Evolutionary conservation across 2,329 filamentous ascomycete species (phyloP).

Genomic region (Hortaea werneckii): DNA sequence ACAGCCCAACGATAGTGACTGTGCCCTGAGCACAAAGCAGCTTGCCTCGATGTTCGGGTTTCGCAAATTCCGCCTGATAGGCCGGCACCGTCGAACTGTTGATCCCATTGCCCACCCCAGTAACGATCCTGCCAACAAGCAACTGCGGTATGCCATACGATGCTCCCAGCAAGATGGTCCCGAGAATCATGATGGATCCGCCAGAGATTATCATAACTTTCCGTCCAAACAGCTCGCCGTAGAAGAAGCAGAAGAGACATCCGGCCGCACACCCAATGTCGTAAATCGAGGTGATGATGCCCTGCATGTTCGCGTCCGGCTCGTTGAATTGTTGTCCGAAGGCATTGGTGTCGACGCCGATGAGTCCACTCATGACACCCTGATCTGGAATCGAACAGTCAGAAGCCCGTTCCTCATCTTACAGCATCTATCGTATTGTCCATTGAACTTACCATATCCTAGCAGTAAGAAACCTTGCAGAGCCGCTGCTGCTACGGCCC

Average conservation of each 20-base stretch:
- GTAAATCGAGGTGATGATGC: conserved; percentile 3
- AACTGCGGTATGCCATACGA: not conserved
- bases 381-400: not conserved
- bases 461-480: conserved; percentile 7
- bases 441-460: not conserved
- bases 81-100: conserved; percentile 44
- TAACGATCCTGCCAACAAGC: not conserved
- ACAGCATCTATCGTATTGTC: too few species aligned
- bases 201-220: conserved; percentile 2
- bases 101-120: conserved; percentile 21
- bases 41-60: conserved; percentile 40
- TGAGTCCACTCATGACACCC: conserved; percentile 5
- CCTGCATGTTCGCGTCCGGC: conserved; percentile 2
- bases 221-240: not conserved
- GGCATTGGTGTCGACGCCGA: conserved; percentile 5
- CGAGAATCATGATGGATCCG: conserved; percentile 1
- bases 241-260: conserved; percentile 2
- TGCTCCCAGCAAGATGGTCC: not conserved
- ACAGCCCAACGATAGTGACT: conserved; percentile 27
- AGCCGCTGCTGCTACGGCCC: conserved; percentile 2
- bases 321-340: conserved; percentile 5
- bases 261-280: conserved; percentile 3
- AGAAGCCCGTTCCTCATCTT: too few species aligned
- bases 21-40: conserved; percentile 45
- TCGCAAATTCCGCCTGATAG: conserved; percentile 43